phyloP scores from a whole-genome alignment of 108 stramenopile species.

The Cyclotella kingstonii region DNA sequence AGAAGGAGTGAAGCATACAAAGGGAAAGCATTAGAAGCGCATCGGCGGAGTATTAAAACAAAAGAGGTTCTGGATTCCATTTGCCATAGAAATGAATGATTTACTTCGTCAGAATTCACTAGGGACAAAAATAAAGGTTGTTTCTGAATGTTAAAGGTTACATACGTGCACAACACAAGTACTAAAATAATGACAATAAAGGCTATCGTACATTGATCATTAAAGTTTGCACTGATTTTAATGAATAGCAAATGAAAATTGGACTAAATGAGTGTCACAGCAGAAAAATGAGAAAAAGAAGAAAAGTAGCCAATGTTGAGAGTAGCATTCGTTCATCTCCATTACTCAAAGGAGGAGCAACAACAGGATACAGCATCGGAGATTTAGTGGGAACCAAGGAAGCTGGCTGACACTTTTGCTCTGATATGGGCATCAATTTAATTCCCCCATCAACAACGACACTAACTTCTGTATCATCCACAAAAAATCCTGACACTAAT shows the following conservation, averaged over 20 bases:
- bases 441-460: slow-evolving; percentile 4
- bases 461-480: slow-evolving; percentile 10
- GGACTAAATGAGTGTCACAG: no score
- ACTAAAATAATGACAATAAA: no score
- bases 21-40: slow-evolving; percentile 35
- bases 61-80: slow-evolving; percentile 32
- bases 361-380: slow-evolving; percentile 10
- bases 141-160: no score
- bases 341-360: background rate
- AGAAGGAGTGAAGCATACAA: slow-evolving; percentile 27
- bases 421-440: slow-evolving; percentile 5
- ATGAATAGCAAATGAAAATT: no score
- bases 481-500: slow-evolving; percentile 6
- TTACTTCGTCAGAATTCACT: no score
- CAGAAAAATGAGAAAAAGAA: no score
- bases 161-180: no score
- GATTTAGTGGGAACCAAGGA: slow-evolving; percentile 13
- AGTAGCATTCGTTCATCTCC: no score
- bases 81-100: background rate
- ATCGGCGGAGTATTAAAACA: slow-evolving; percentile 19
- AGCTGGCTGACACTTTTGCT: slow-evolving; percentile 28
- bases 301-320: no score
- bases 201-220: no score
- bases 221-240: no score
- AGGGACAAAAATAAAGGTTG: no score